These are phyloP conservation scores for Coemansia sp. DNA, from an alignment of 192 early-diverging fungal species.

Conservation along the genomic window DNA sequence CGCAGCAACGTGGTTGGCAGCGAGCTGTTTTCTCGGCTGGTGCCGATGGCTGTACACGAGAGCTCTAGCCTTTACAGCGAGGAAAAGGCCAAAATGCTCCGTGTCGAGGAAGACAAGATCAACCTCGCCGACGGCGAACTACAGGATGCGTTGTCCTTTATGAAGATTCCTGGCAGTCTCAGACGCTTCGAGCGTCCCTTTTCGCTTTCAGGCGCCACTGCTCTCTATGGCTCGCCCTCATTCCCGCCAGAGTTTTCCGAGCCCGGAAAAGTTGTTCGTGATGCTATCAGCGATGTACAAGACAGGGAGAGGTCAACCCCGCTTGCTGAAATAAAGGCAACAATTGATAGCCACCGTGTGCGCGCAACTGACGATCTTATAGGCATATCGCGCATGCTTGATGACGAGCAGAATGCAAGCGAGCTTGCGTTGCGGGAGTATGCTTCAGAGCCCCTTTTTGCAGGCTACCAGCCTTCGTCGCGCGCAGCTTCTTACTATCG, in stretches of 20 bases:
- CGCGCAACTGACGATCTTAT: constrained; percentile 67
- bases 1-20: constrained; percentile 79
- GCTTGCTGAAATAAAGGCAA: constrained; percentile 60
- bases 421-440: constrained; percentile 76
- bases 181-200: constrained; percentile 72
- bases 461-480: constrained; percentile 83
- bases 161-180: constrained; percentile 80
- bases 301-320: constrained; percentile 56
- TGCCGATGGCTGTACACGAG: constrained; percentile 94
- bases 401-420: constrained; percentile 86
- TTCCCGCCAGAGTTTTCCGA: constrained; percentile 58
- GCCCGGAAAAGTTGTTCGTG: constrained; percentile 61
- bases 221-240: constrained; percentile 10
- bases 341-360: constrained; percentile 66
- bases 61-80: constrained; percentile 92
- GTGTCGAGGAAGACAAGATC: constrained; percentile 74
- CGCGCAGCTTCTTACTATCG: constrained; percentile 70
- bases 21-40: constrained; percentile 85
- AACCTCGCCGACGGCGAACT: constrained; percentile 84
- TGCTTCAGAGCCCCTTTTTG: constrained; percentile 63
- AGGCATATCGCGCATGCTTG: constrained; percentile 66
- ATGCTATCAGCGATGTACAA: constrained; percentile 63
- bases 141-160: constrained; percentile 76
- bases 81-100: constrained; percentile 91
- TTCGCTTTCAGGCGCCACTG: constrained; percentile 23